Conservation (phyloP, 2,329 filamentous ascomycete species). For the Westerdykella ornata region DNA sequence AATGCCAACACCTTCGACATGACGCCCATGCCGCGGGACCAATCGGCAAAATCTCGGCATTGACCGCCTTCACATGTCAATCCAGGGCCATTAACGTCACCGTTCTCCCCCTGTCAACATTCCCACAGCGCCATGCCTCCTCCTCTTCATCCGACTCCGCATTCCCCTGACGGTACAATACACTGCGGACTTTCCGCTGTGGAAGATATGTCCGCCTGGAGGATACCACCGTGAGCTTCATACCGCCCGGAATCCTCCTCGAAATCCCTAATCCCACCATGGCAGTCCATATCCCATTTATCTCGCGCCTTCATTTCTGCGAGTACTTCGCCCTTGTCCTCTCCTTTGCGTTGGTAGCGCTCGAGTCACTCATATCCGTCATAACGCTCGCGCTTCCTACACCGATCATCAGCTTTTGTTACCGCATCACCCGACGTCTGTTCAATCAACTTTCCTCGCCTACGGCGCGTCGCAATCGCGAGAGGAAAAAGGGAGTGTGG, state of each 20-base stretch:
- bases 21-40: background rate
- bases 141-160: background rate
- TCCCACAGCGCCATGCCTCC: background rate
- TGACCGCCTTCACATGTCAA: too few relatives aligned
- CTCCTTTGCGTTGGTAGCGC: slow-evolving; percentile 73
- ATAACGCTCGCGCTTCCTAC: slow-evolving; percentile 81
- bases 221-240: too few relatives aligned
- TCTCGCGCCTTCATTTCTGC: slow-evolving; percentile 54
- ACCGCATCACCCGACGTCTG: slow-evolving; percentile 69
- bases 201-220: background rate
- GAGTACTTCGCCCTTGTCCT: slow-evolving; percentile 84
- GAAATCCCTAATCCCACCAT: slow-evolving; percentile 1
- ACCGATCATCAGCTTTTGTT: slow-evolving; percentile 74
- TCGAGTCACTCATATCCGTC: slow-evolving; percentile 77
- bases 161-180: background rate
- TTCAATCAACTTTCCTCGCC: slow-evolving; percentile 74
- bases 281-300: slow-evolving; percentile 53
- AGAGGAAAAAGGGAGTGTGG: slow-evolving; percentile 66
- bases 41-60: background rate
- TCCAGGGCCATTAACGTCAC: too few relatives aligned
- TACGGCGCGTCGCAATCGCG: slow-evolving; percentile 60
- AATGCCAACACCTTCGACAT: background rate
- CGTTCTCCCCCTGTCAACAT: background rate
- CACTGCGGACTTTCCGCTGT: background rate
- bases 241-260: too few relatives aligned